Evolutionary conservation across 768 basidiomycete genomes (phyloP).

Genomic region (Mycena maculata): DNA sequence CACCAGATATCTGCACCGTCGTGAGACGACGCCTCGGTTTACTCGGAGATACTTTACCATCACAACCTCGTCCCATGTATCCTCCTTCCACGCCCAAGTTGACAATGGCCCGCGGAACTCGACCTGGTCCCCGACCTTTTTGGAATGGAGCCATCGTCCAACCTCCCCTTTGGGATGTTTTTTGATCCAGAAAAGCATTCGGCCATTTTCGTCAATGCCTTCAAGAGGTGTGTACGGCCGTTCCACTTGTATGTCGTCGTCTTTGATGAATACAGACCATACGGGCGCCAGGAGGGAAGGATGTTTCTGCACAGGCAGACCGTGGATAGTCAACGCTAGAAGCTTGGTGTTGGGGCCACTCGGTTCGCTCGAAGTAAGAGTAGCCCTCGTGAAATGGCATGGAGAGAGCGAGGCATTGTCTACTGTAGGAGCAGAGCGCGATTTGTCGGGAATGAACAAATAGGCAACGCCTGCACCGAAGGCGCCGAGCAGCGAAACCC

Average conservation of each 20-base stretch:
- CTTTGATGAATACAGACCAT: conserved; percentile 86
- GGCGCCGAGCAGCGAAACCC: conserved; percentile 41
- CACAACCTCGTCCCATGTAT: conserved; percentile 80
- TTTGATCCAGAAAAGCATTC: conserved; percentile 85
- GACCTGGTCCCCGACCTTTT: conserved; percentile 70
- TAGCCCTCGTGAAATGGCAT: conserved; percentile 69
- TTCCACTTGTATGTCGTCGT: conserved; percentile 90
- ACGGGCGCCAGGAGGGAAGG: conserved; percentile 54
- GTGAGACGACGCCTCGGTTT: neutral
- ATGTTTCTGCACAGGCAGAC: conserved; percentile 42
- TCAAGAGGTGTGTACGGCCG: conserved; percentile 86
- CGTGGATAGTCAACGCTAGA: conserved; percentile 70
- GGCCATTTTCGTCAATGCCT: conserved; percentile 73
- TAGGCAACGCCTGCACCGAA: conserved; percentile 59
- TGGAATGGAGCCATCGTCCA: conserved; percentile 83
- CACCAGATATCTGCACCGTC: conserved; percentile 79
- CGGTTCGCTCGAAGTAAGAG: conserved; percentile 62
- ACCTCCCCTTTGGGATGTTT: conserved; percentile 84
- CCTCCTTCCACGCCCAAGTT: conserved; percentile 71
- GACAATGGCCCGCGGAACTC: conserved; percentile 82
- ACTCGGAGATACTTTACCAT: conserved; percentile 59
- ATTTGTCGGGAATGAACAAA: conserved; percentile 62
- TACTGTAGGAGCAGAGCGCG: conserved; percentile 57
- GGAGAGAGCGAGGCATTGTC: conserved; percentile 54
- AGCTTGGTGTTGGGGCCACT: conserved; percentile 72